Conservation (phyloP, 2,329 filamentous ascomycete species). For the Biscogniauxia sp. region DNA sequence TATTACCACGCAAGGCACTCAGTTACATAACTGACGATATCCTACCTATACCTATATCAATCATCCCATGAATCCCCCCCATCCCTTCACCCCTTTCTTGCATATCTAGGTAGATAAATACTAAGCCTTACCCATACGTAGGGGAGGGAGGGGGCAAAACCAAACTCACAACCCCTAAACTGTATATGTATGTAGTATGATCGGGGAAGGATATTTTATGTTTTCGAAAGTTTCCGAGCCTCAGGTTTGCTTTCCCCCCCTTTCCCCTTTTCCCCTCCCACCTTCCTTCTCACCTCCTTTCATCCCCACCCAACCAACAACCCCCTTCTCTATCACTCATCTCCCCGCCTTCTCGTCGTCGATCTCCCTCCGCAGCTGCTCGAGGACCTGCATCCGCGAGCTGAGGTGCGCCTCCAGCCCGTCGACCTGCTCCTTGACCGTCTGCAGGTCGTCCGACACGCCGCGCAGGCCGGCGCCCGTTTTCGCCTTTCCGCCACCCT, state of each 20-base stretch:
- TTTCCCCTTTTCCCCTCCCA: neutral
- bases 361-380: constrained; percentile 76
- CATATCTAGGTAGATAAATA: too few relatives aligned
- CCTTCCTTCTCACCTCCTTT: constrained; percentile 6
- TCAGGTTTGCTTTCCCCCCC: neutral
- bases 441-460: constrained; percentile 80
- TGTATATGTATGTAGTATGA: too few relatives aligned
- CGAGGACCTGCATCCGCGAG: constrained; percentile 71
- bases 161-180: too few relatives aligned
- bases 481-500: constrained; percentile 65
- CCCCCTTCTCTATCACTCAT: constrained; percentile 25
- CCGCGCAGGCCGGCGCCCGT: constrained; percentile 72
- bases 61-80: too few relatives aligned
- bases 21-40: too few relatives aligned
- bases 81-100: too few relatives aligned
- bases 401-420: constrained; percentile 81
- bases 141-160: too few relatives aligned
- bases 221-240: too few relatives aligned
- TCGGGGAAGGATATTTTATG: too few relatives aligned
- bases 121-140: too few relatives aligned
- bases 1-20: too few relatives aligned
- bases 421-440: constrained; percentile 92
- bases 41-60: too few relatives aligned
- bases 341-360: constrained; percentile 74
- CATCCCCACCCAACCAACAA: neutral